These are phyloP conservation scores for Backusella macrospora DNA, from an alignment of 192 early-diverging fungal species.

Conservation along the genomic window DNA sequence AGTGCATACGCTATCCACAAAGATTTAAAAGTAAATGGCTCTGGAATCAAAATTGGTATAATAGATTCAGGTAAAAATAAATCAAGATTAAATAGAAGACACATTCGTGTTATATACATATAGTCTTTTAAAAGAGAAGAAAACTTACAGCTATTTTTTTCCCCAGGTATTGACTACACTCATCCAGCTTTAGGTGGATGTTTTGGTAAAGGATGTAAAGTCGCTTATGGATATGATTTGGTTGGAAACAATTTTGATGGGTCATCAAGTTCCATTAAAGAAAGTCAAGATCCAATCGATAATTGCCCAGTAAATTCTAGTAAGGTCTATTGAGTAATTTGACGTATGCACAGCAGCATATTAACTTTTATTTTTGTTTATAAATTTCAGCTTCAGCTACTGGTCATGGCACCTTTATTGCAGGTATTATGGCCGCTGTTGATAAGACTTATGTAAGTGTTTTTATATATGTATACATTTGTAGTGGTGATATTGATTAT, in stretches of 20 bases:
- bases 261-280: conserved; percentile 25
- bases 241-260: conserved; percentile 60
- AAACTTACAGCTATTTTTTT: not conserved
- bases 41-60: conserved; percentile 65
- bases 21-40: conserved; percentile 52
- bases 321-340: conserved; percentile 5
- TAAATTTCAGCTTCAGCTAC: conserved; percentile 21
- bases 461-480: not conserved
- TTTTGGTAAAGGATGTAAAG: conserved; percentile 60
- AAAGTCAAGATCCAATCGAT: conserved; percentile 52
- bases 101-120: not conserved
- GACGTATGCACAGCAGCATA: not conserved
- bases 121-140: not conserved
- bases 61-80: conserved; percentile 59
- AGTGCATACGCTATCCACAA: conserved; percentile 49
- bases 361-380: not conserved
- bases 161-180: conserved; percentile 52
- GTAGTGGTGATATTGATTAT: conserved; percentile 19
- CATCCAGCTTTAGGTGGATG: conserved; percentile 68
- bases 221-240: conserved; percentile 66
- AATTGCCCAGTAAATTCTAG: conserved; percentile 42
- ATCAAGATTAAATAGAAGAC: not conserved
- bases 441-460: conserved; percentile 27
- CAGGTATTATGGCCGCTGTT: conserved; percentile 58
- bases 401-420: conserved; percentile 70